Evolutionary conservation across 2,329 filamentous ascomycete genomes (phyloP).

Genomic region (Fusarium pilosicola): DNA sequence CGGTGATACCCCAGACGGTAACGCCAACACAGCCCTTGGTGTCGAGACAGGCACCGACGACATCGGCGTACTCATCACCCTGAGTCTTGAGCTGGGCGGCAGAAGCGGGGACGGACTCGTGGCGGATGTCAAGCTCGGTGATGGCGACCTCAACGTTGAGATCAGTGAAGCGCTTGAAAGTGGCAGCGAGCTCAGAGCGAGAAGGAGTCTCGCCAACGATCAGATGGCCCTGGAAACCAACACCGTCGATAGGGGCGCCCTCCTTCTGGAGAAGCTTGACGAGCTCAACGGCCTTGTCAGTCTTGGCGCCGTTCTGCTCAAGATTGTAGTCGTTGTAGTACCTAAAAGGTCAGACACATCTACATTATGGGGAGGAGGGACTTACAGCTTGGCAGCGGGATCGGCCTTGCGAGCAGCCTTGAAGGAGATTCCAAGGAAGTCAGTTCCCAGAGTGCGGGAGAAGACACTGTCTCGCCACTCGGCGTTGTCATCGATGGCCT

Average conservation of each 20-base stretch:
- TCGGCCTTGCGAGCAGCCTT: constrained; percentile 63
- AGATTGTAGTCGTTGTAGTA: constrained; percentile 69
- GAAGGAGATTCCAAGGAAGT: constrained; percentile 69
- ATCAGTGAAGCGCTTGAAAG: constrained; percentile 61
- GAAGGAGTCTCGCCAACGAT: constrained; percentile 63
- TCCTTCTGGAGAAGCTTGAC: constrained; percentile 57
- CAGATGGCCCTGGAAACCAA: constrained; percentile 71
- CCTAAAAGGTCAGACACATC: constrained; percentile 18
- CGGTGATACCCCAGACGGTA: constrained; percentile 56
- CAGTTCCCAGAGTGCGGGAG: constrained; percentile 63
- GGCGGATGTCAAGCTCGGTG: constrained; percentile 70
- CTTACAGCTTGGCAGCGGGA: constrained; percentile 63
- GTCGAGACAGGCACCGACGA: constrained; percentile 52
- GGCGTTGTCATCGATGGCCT: constrained; percentile 68
- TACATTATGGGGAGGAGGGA: too few relatives aligned
- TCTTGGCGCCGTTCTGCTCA: constrained; percentile 62
- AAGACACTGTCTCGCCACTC: constrained; percentile 64
- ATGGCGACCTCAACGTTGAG: constrained; percentile 67
- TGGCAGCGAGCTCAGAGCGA: constrained; percentile 55
- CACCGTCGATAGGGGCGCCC: constrained; percentile 68
- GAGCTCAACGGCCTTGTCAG: constrained; percentile 55
- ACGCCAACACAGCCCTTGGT: constrained; percentile 55
- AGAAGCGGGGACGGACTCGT: constrained; percentile 56
- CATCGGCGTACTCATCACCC: constrained; percentile 56
- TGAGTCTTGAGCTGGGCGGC: constrained; percentile 56